A percentile compares a stretch with the other conserved stretches of the same genome.
phyloP scores from a whole-genome alignment of 225 moss, liverwort and hornwort species.

The Marchantia polymorpha region DNA sequence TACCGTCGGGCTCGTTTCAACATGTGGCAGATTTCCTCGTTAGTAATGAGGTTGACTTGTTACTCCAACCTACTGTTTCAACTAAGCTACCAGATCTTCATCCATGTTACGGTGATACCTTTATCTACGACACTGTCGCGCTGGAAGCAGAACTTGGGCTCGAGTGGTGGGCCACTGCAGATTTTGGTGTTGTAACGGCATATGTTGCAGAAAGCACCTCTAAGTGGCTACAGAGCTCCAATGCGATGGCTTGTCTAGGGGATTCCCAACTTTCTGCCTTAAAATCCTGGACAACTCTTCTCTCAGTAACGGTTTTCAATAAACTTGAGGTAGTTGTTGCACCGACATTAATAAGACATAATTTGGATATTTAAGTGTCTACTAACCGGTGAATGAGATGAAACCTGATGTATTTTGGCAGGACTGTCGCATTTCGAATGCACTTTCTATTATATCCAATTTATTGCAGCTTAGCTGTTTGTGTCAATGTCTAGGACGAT shows the following conservation, averaged over 20 bases:
- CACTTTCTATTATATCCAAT: too few species aligned
- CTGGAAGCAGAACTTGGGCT: constrained; percentile 74
- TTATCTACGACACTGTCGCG: constrained; percentile 60
- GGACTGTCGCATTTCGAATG: too few species aligned
- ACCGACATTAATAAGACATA: background rate
- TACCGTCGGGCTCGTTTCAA: constrained; percentile 82
- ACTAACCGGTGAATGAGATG: too few species aligned
- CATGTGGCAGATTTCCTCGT: constrained; percentile 73
- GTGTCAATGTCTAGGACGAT: background rate
- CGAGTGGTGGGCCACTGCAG: constrained; percentile 78
- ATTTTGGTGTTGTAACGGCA: constrained; percentile 48
- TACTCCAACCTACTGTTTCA: constrained; percentile 52
- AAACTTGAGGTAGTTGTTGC: constrained; percentile 56
- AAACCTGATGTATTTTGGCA: too few species aligned
- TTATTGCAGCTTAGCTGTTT: background rate
- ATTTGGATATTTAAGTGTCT: too few species aligned
- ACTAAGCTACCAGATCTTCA: constrained; percentile 62
- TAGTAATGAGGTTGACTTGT: constrained; percentile 57
- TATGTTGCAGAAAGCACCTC: constrained; percentile 68
- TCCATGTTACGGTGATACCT: constrained; percentile 73
- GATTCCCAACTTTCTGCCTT: constrained; percentile 87
- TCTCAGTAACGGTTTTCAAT: constrained; percentile 69
- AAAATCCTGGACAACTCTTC: constrained; percentile 68
- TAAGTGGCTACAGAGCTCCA: constrained; percentile 60
- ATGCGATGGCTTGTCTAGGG: constrained; percentile 76